Percentiles rank a stretch among this genome's conserved stretches.
phyloP scores from a whole-genome alignment of 2,329 filamentous ascomycete species.

The Blastomyces gilchristii region DNA sequence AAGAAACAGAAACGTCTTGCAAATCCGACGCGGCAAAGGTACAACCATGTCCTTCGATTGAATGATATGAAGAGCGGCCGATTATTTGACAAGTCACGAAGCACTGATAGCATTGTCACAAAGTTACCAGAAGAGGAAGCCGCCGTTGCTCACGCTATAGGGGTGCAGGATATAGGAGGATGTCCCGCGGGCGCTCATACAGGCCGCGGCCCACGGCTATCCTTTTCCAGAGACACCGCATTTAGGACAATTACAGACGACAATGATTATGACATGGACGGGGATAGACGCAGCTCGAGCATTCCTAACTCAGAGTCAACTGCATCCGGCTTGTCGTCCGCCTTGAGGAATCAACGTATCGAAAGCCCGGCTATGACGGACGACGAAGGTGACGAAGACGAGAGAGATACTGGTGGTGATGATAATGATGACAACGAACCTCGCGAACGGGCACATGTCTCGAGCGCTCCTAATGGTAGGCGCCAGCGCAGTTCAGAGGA shows the following conservation, averaged over 20 bases:
- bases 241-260: slow-evolving; percentile 4
- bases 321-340: not conserved
- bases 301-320: not conserved
- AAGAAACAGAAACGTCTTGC: slow-evolving; percentile 77
- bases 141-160: slow-evolving; percentile 42
- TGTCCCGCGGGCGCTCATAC: slow-evolving; percentile 2
- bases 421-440: not conserved
- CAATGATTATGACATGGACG: slow-evolving; percentile 3
- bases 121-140: slow-evolving; percentile 39
- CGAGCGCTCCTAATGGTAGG: not conserved
- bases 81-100: slow-evolving; percentile 42
- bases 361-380: slow-evolving; percentile 11
- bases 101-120: slow-evolving; percentile 37
- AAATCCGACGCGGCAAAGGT: slow-evolving; percentile 65
- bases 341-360: slow-evolving; percentile 1
- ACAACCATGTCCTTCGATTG: slow-evolving; percentile 65
- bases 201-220: slow-evolving; percentile 2
- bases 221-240: slow-evolving; percentile 8
- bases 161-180: slow-evolving; percentile 25
- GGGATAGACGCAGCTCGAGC: not conserved
- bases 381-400: slow-evolving; percentile 8
- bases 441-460: not conserved
- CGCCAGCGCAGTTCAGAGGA: not conserved
- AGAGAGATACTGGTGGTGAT: not conserved
- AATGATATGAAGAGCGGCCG: slow-evolving; percentile 43